Percentiles rank a stretch among this genome's conserved stretches.
phyloP scores from a whole-genome alignment of 78 protist species.

The Dictyostelium purpureum region DNA sequence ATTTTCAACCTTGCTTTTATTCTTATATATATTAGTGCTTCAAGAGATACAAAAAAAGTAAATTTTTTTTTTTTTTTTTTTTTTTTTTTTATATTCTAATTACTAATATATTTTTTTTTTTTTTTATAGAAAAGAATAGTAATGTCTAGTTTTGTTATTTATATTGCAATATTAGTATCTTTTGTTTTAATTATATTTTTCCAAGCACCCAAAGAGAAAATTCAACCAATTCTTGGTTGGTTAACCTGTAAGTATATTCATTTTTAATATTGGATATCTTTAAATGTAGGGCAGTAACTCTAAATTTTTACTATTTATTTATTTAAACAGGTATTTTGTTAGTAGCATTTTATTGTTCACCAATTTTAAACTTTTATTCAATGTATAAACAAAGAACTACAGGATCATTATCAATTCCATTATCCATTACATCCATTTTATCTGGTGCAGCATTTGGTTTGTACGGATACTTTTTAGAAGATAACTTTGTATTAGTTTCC shows the following conservation, averaged over 20 bases:
- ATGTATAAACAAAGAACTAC: slow-evolving; percentile 10
- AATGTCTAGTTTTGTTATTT: not conserved
- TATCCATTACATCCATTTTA: not conserved
- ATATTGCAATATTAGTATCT: not conserved
- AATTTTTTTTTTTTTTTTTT: no score
- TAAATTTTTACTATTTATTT: no score
- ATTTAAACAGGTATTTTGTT: no score
- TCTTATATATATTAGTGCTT: slow-evolving; percentile 2
- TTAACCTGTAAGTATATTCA: no score
- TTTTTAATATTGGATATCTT: no score
- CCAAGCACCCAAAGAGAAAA: not conserved
- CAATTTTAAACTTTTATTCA: not conserved
- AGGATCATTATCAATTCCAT: not conserved
- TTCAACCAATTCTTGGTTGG: slow-evolving; percentile 6
- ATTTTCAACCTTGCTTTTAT: not conserved
- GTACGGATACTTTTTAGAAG: slow-evolving; percentile 4
- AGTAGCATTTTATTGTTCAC: not conserved
- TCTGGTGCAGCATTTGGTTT: slow-evolving; percentile 8
- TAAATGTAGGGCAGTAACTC: no score
- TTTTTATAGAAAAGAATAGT: not conserved
- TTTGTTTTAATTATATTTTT: not conserved
- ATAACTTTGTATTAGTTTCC: not conserved
- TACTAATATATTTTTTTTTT: no score
- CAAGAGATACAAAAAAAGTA: not conserved
- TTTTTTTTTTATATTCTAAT: no score